These are phyloP conservation scores for Phalaenopsis hybrid DNA, from an alignment of 116 monocot genomes.

Conservation along the genomic window DNA sequence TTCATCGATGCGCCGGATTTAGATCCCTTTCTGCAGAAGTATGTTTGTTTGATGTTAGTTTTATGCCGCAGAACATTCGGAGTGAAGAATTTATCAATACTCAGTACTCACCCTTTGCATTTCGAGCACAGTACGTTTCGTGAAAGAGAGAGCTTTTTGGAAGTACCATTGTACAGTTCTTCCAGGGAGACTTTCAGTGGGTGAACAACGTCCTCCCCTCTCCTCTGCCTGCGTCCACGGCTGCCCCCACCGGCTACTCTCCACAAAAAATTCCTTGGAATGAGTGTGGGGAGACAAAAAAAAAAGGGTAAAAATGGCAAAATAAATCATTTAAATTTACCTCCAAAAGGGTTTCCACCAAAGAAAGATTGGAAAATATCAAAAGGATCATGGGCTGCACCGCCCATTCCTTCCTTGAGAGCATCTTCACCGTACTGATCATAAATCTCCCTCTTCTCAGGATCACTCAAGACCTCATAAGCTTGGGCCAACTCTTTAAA, in stretches of 20 bases:
- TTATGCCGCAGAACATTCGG: no score
- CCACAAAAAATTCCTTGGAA: background rate
- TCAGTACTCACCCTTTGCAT: slow-evolving; percentile 53
- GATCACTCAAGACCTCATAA: slow-evolving; percentile 84
- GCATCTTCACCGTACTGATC: slow-evolving; percentile 99
- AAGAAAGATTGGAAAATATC: slow-evolving; percentile 99
- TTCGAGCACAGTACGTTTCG: slow-evolving; percentile 83
- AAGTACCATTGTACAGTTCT: slow-evolving; percentile 81
- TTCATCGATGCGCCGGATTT: slow-evolving; percentile 95
- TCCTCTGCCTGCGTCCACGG: slow-evolving; percentile 82
- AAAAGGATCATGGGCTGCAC: slow-evolving; percentile 82
- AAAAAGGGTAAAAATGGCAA: no score
- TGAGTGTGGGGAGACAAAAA: background rate
- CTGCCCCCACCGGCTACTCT: slow-evolving; percentile 66
- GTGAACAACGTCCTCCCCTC: slow-evolving; percentile 90
- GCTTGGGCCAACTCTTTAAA: slow-evolving; percentile 94
- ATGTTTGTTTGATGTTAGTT: no score
- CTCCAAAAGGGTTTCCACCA: slow-evolving; percentile 89
- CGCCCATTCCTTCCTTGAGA: slow-evolving; percentile 98
- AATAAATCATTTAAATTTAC: slow-evolving; percentile 11
- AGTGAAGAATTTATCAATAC: background rate
- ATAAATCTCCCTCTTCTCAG: slow-evolving; percentile 95
- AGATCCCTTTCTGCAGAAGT: slow-evolving; percentile 54
- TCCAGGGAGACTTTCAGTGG: slow-evolving; percentile 84
- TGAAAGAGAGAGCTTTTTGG: slow-evolving; percentile 94